A percentile compares a stretch with the other conserved stretches of the same genome.
Conservation (phyloP, 352 stramenopile genomes). For the Pythium aquatile region DNA sequence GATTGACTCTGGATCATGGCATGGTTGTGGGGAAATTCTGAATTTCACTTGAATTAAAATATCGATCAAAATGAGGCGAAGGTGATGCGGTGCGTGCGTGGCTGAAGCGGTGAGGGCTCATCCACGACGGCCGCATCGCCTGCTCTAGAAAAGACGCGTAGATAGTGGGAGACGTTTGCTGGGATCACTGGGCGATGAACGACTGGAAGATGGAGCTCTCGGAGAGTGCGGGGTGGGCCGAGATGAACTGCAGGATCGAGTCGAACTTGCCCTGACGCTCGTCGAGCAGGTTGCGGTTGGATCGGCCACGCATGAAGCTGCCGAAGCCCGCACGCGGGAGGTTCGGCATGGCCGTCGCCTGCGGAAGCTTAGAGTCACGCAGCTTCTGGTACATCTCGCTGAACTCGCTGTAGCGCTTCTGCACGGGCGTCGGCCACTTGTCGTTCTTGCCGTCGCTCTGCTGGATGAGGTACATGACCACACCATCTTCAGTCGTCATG, state of each 20-base stretch:
- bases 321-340: constrained; percentile 39
- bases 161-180: background rate
- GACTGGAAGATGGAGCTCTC: constrained; percentile 45
- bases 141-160: constrained; percentile 3
- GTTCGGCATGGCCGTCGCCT: constrained; percentile 33
- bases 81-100: no score
- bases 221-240: constrained; percentile 35
- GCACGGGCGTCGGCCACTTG: constrained; percentile 32
- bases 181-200: constrained; percentile 36
- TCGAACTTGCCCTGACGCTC: constrained; percentile 49
- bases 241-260: constrained; percentile 47
- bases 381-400: constrained; percentile 49
- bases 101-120: no score
- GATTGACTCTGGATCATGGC: no score
- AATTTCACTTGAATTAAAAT: background rate
- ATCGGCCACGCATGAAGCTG: constrained; percentile 49
- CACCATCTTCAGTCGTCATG: constrained; percentile 38
- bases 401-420: constrained; percentile 56
- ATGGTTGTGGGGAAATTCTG: background rate
- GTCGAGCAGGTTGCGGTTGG: constrained; percentile 38
- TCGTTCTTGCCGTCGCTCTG: constrained; percentile 25
- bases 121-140: background rate
- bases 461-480: constrained; percentile 63
- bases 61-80: background rate
- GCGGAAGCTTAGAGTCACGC: constrained; percentile 31